These are phyloP conservation scores for Populus trichocarpa DNA, from an alignment of 441 rosid species.

Conservation along the genomic window DNA sequence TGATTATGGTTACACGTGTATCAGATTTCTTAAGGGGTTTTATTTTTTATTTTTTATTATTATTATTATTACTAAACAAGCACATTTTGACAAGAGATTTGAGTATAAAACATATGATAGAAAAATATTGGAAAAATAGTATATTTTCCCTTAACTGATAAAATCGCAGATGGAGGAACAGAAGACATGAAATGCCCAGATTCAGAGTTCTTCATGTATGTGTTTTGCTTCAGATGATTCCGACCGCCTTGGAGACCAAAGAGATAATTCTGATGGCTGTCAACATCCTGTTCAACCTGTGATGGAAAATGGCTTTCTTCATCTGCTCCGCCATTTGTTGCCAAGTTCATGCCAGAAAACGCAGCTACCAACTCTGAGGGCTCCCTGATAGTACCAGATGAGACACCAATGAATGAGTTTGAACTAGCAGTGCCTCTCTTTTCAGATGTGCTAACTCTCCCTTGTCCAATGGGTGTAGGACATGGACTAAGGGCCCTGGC, in stretches of 20 bases:
- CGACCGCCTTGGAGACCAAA: slow-evolving; percentile 50
- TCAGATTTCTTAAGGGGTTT: too few species aligned
- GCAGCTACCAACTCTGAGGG: slow-evolving; percentile 55
- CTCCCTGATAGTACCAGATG: slow-evolving; percentile 42
- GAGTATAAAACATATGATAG: too few species aligned
- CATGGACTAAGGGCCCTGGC: slow-evolving; percentile 90
- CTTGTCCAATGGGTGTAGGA: slow-evolving; percentile 77
- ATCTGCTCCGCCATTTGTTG: slow-evolving; percentile 40
- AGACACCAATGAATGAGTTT: slow-evolving; percentile 50
- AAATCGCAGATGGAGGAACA: slow-evolving; percentile 23
- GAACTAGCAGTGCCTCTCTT: slow-evolving; percentile 51
- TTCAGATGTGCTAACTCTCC: slow-evolving; percentile 53
- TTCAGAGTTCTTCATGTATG: slow-evolving; percentile 42
- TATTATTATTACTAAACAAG: too few species aligned
- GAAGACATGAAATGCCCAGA: slow-evolving; percentile 51
- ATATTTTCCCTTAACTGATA: neutral
- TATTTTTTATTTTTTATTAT: too few species aligned
- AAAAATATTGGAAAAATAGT: too few species aligned
- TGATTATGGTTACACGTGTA: too few species aligned
- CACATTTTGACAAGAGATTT: too few species aligned
- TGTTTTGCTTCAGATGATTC: slow-evolving; percentile 46
- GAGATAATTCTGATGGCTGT: slow-evolving; percentile 49
- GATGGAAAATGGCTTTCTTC: slow-evolving; percentile 40
- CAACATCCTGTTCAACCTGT: slow-evolving; percentile 43
- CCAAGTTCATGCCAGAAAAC: slow-evolving; percentile 66